Evolutionary conservation across 1,139 yeast species (phyloP).

Genomic region (Taiozyma sp.): DNA sequence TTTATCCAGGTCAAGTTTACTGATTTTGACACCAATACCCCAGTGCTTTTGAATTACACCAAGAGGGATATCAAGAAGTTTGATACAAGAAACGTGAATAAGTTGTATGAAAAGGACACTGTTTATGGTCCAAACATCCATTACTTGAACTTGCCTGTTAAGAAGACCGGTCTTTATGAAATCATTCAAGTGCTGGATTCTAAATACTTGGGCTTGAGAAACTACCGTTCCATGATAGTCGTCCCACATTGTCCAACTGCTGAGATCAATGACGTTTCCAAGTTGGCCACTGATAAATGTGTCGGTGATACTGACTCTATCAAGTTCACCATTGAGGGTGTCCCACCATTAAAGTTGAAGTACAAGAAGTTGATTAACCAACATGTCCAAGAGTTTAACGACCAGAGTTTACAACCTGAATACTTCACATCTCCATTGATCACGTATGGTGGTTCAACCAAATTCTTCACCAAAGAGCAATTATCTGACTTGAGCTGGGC

Average conservation of each 20-base stretch:
- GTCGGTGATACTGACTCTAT: conserved; percentile 52
- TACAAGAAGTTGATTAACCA: conserved; percentile 58
- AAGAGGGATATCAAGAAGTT: conserved; percentile 47
- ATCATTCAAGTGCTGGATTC: conserved; percentile 61
- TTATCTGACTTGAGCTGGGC: conserved; percentile 48
- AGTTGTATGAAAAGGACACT: conserved; percentile 26
- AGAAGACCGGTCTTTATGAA: conserved; percentile 68
- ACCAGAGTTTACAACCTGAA: conserved; percentile 45
- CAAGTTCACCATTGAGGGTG: conserved; percentile 59
- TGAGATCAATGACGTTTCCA: conserved; percentile 19
- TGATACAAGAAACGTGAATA: conserved; percentile 35
- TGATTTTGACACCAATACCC: conserved; percentile 49
- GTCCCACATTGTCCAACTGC: conserved; percentile 71
- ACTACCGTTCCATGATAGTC: conserved; percentile 57
- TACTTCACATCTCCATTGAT: conserved; percentile 32
- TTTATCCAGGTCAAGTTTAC: conserved; percentile 59
- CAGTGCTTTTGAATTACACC: conserved; percentile 47
- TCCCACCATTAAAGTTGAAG: conserved; percentile 65
- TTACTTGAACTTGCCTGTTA: conserved; percentile 50
- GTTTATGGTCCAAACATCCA: conserved; percentile 32
- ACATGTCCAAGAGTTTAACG: conserved; percentile 36
- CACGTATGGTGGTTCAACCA: conserved; percentile 15
- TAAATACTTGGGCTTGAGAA: conserved; percentile 57
- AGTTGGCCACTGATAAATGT: conserved; percentile 47
- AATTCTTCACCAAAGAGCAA: conserved; percentile 27